These are phyloP conservation scores for Asterochloris sp. DNA, from an alignment of 139 green algal species.

Conservation along the genomic window DNA sequence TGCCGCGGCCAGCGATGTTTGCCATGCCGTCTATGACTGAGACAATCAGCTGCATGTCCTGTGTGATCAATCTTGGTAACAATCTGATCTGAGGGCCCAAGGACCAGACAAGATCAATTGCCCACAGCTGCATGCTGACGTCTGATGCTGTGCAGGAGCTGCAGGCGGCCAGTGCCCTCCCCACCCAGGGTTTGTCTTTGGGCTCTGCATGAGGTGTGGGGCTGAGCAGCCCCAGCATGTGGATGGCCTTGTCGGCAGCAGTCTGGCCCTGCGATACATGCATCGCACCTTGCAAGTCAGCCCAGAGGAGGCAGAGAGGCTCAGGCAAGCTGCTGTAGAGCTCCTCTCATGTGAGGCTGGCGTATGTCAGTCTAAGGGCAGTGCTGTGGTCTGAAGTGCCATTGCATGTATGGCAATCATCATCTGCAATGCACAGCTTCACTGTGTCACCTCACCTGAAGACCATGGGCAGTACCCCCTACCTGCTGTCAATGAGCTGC, in stretches of 20 bases:
- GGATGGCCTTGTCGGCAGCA: conserved; percentile 11
- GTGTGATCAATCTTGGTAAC: too few relatives aligned
- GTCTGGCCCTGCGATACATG: background rate
- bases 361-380: background rate
- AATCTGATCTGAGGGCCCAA: too few relatives aligned
- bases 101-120: too few relatives aligned
- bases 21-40: too few relatives aligned
- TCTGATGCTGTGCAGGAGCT: too few relatives aligned
- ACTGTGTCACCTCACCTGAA: background rate
- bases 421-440: background rate
- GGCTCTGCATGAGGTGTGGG: conserved; percentile 75
- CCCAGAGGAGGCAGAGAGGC: background rate
- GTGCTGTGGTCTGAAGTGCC: background rate
- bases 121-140: too few relatives aligned
- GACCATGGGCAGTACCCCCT: background rate
- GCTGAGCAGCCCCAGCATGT: conserved; percentile 34
- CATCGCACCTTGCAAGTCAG: background rate
- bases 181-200: conserved; percentile 69
- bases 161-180: conserved; percentile 39
- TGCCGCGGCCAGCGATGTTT: too few relatives aligned
- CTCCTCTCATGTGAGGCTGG: background rate
- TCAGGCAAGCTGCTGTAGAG: background rate
- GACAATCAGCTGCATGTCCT: too few relatives aligned
- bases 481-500: background rate
- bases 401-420: background rate